These are phyloP conservation scores for Arthroderma sp. DNA, from an alignment of 2,329 filamentous ascomycete genomes.

Conservation along the genomic window DNA sequence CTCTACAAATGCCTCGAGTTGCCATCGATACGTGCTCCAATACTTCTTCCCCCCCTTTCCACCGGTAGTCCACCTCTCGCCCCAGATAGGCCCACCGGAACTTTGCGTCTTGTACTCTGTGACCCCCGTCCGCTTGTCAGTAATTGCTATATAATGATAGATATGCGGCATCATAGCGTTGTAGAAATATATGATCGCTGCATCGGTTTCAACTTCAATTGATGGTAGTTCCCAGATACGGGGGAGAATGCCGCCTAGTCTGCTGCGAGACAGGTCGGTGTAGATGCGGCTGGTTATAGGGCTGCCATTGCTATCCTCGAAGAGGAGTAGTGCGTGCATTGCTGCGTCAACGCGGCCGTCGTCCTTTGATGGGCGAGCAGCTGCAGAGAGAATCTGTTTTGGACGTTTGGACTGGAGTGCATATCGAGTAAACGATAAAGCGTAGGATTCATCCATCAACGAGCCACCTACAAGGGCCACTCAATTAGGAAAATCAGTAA, in stretches of 20 bases:
- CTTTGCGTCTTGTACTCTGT: slow-evolving; percentile 20
- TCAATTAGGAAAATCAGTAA: background rate
- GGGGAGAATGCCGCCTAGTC: slow-evolving; percentile 18
- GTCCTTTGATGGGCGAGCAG: slow-evolving; percentile 17
- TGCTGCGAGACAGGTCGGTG: slow-evolving; percentile 22
- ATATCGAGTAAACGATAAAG: slow-evolving; percentile 25
- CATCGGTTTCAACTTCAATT: slow-evolving; percentile 24
- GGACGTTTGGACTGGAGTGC: slow-evolving; percentile 20
- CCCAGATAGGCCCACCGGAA: slow-evolving; percentile 23
- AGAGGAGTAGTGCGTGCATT: slow-evolving; percentile 23
- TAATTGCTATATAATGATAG: slow-evolving; percentile 25
- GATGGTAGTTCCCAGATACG: slow-evolving; percentile 25
- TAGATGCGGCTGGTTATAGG: slow-evolving; percentile 22
- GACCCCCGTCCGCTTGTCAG: slow-evolving; percentile 21
- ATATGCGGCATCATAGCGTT: slow-evolving; percentile 27
- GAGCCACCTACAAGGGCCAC: slow-evolving; percentile 22
- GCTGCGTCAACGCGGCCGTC: slow-evolving; percentile 24
- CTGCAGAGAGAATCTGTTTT: slow-evolving; percentile 23
- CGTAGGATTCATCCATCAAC: slow-evolving; percentile 32
- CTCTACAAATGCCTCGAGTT: slow-evolving; percentile 14
- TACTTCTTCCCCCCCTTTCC: slow-evolving; percentile 15
- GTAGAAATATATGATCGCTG: slow-evolving; percentile 23
- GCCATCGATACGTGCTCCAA: slow-evolving; percentile 15
- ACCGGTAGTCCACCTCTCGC: slow-evolving; percentile 20
- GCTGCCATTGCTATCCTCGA: slow-evolving; percentile 16